These are phyloP conservation scores for Ambrosia artemisiifolia DNA, from an alignment of 129 eudicot genomes.

Conservation along the genomic window DNA sequence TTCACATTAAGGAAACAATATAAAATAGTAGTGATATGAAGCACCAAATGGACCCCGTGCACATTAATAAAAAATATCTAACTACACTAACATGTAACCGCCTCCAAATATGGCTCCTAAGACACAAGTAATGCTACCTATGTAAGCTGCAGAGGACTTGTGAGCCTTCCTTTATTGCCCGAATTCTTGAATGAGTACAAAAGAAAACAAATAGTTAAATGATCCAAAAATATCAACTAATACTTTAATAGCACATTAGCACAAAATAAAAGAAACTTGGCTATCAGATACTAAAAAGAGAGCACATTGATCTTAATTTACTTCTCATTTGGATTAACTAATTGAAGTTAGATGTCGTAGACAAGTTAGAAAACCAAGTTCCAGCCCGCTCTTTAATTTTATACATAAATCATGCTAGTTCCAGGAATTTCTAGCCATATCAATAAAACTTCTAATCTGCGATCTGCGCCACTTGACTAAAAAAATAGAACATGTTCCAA, in stretches of 20 bases:
- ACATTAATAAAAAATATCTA: slow-evolving; percentile 16
- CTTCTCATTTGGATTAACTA: not conserved
- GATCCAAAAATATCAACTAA: slow-evolving; percentile 9
- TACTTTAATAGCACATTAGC: not conserved
- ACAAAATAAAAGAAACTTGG: slow-evolving; percentile 2
- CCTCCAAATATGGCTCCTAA: slow-evolving; percentile 24
- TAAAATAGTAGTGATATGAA: not conserved
- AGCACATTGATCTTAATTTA: slow-evolving; percentile 8
- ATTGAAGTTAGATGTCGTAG: not conserved
- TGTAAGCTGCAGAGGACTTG: slow-evolving; percentile 18
- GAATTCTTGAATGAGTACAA: slow-evolving; percentile 37
- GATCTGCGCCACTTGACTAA: not conserved
- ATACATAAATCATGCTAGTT: not conserved
- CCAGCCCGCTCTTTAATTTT: not conserved
- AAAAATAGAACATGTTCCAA: not conserved
- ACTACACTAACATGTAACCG: slow-evolving; percentile 10
- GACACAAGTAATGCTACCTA: slow-evolving; percentile 36
- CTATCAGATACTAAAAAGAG: slow-evolving; percentile 13
- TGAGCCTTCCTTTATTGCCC: slow-evolving; percentile 30
- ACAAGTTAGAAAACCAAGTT: slow-evolving; percentile 21
- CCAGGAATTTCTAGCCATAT: not conserved
- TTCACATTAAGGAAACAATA: not conserved
- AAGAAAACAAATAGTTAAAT: slow-evolving; percentile 32
- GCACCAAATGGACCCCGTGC: slow-evolving; percentile 18
- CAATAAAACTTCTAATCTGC: not conserved